Evolutionary conservation across 805 yeast genomes (phyloP).

Genomic region (Saccharomycopsis sp.): DNA sequence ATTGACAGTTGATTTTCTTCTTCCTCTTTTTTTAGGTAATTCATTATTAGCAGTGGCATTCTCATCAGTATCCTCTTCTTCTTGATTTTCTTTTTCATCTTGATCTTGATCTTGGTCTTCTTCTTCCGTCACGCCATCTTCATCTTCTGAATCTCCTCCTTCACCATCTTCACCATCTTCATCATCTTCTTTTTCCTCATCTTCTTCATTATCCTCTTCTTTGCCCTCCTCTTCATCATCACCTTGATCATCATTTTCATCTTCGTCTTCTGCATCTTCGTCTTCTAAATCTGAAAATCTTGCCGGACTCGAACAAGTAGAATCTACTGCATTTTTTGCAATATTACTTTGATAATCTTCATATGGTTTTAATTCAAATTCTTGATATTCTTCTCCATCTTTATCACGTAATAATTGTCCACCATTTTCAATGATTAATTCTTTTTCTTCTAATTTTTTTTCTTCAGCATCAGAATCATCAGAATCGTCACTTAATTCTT

Average conservation of each 20-base stretch:
- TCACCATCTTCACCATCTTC: constrained; percentile 1
- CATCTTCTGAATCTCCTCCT: constrained; percentile 1
- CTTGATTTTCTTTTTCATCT: constrained; percentile 1
- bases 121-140: constrained; percentile 1
- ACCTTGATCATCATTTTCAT: constrained; percentile 1
- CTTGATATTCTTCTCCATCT: constrained; percentile 11
- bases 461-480: constrained; percentile 21
- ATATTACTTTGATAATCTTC: constrained; percentile 5
- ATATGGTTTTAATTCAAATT: constrained; percentile 12
- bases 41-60: neutral
- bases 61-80: constrained; percentile 1
- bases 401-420: neutral
- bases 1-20: constrained; percentile 1
- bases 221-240: constrained; percentile 2
- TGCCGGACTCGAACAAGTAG: constrained; percentile 14
- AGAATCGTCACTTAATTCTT: constrained; percentile 24
- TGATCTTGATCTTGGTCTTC: neutral
- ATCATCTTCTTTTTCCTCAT: constrained; percentile 3
- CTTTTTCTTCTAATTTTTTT: neutral
- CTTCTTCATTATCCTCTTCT: constrained; percentile 1
- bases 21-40: neutral
- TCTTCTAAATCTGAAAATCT: constrained; percentile 6
- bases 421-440: neutral
- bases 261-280: constrained; percentile 1
- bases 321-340: constrained; percentile 8